phyloP scores from a whole-genome alignment of 768 basidiomycete species.

The Mycena venus region DNA sequence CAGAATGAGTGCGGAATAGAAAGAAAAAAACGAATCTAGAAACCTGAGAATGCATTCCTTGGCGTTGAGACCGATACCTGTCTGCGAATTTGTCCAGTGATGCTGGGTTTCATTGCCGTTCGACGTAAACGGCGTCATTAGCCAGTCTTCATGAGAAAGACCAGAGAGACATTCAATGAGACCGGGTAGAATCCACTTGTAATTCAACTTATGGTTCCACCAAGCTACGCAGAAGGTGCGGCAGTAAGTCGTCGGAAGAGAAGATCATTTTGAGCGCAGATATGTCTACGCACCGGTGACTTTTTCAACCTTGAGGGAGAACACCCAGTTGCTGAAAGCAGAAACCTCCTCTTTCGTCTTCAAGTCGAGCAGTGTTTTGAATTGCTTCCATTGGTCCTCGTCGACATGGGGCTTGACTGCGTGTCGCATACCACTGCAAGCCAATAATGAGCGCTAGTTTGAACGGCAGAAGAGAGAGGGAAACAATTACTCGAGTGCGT shows the following conservation, averaged over 20 bases:
- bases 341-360: neutral
- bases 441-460: neutral
- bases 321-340: neutral
- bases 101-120: neutral
- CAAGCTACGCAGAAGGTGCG: too few relatives aligned
- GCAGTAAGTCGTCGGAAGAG: too few relatives aligned
- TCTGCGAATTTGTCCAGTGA: neutral
- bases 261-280: too few relatives aligned
- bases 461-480: neutral
- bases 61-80: neutral
- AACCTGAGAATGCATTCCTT: neutral
- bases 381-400: neutral
- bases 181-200: too few relatives aligned
- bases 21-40: too few relatives aligned
- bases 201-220: too few relatives aligned
- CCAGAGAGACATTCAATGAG: too few relatives aligned
- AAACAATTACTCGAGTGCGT: neutral
- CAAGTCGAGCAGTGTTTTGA: neutral
- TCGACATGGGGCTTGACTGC: neutral
- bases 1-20: too few relatives aligned
- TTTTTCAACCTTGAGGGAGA: neutral
- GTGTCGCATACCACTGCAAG: neutral
- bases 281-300: neutral
- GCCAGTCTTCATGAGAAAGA: too few relatives aligned
- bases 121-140: neutral